Percentiles rank a stretch among this genome's conserved stretches.
phyloP scores from a whole-genome alignment of 192 early-diverging fungal species.

The Backusella parvicylindrica region DNA sequence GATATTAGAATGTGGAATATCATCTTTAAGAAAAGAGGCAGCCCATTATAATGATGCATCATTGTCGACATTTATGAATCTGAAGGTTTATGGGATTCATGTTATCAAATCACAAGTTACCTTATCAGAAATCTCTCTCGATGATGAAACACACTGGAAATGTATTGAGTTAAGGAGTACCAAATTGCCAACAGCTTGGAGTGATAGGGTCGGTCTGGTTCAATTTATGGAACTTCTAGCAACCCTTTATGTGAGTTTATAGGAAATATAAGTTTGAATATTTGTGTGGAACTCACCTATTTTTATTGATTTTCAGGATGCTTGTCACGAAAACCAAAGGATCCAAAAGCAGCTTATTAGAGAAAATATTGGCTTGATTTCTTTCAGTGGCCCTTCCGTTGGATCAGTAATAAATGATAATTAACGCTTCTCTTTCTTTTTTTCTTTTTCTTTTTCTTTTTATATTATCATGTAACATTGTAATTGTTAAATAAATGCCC shows the following conservation, averaged over 20 bases:
- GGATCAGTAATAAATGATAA: constrained; percentile 1
- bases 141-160: constrained; percentile 3
- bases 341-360: constrained; percentile 4
- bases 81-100: background rate
- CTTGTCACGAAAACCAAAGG: background rate
- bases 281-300: constrained; percentile 3
- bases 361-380: constrained; percentile 7
- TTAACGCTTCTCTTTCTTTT: background rate
- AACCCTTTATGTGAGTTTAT: constrained; percentile 5
- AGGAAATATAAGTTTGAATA: constrained; percentile 8
- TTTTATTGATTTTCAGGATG: constrained; percentile 5
- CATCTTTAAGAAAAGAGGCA: constrained; percentile 5
- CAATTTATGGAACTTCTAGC: constrained; percentile 8
- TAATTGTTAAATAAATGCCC: constrained; percentile 6
- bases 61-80: constrained; percentile 6
- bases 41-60: background rate
- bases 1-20: constrained; percentile 10
- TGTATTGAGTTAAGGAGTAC: background rate
- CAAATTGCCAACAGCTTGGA: background rate
- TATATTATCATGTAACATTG: constrained; percentile 7
- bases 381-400: constrained; percentile 7
- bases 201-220: background rate
- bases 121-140: constrained; percentile 4
- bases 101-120: constrained; percentile 8
- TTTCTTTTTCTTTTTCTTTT: constrained; percentile 1